Base-by-base conservation (phyloP, 768 basidiomycete species). In the Serendipita sp. region DNA sequence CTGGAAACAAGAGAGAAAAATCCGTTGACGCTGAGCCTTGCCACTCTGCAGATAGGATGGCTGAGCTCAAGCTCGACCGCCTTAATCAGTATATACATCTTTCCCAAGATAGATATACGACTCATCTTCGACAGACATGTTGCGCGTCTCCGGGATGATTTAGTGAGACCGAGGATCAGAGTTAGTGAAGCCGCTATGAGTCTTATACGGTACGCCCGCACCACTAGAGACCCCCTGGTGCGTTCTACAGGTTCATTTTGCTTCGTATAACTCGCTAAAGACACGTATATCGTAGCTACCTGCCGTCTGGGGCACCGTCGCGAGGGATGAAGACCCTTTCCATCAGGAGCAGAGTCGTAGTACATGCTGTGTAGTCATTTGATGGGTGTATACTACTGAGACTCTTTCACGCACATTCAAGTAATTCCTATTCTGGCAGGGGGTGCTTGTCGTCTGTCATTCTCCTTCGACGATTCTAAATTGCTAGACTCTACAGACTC, bases 241-340 rank as follows among this genome's bases (percentile, higher is more conserved):
- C 33, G 55, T 18, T 29, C 23, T 23, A 23, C 52, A 60, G 8
- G 8, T 36, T 60, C 55, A 53, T 36, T 36, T 60, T 60, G 16
- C 16, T 60, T n/a, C 55, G 31, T 31, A 31, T 34, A 10, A 23
- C 23, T 23, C 23, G 23, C 23, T 23, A 23, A 23, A 23, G 34
- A 60, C 55, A 27, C 10, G 33, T 34, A 6, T 27, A 36, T 1
- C n/a, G 34, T 36, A 60, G 55, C n/a, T 60, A 8, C 55, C 55
- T 27, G 33, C 23, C 34, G 23, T 60, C 27, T 60, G 55, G 55
- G 55, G 55, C 8, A n/a, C 10, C 34, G 55, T 60, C 55, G 55
- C 55, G n/a, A 60, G 31, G 33, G 10, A 60, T n/a, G 55, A 60
- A 27, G 55, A 60, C 33, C 55, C 55, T n/a, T 60, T 60, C n/a